Base-by-base conservation (phyloP, 2,329 filamentous ascomycete genomes). In the Ceratocystis papillata region DNA sequence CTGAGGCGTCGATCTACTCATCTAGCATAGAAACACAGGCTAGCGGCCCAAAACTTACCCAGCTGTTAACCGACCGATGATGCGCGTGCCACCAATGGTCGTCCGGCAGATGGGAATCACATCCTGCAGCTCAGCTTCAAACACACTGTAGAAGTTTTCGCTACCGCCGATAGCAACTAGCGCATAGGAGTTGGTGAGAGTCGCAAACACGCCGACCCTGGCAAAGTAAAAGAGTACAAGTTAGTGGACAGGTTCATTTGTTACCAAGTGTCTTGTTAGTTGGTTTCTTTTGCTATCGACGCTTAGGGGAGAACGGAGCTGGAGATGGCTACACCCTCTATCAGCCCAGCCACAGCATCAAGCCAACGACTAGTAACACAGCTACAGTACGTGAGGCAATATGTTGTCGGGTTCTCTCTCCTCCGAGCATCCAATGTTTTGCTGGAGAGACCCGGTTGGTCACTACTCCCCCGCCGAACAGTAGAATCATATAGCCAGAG, bases 121-220 rank as follows among this genome's bases (percentile, higher is more conserved):
- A 80, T 97, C 94, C 81, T 96, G 90, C 69, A 99, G 83, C 80
- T 99, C 94, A 69, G 93, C 87, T 82, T 99, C 94, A 79, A 99
- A 97, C 76, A 97, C 85, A 81, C 90, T 90, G 86, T 97, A 97
- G 79, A 99, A 99, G 84, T 97, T 97, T 82, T 96, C 92, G 74
- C 90, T 96, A 72, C 90, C 92, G 74, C 94, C 94, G 71, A 96
- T 85, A 70, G 93, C 92, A 72, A 96, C 90, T 73, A 99, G 83
- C 72, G 92, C 91, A 78, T 96, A 99, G 68, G 90, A 93, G 79
- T 99, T 99, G 72, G 94, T 99, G 75, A 99, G 88, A 69, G 90
- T 96, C 69, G 92, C 80, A 78, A 99, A 99, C 75, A 97, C 94
- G 76, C 94, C 94, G 75, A 99, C 89, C 80, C 92, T 96, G 73